Base-by-base conservation (phyloP, 352 stramenopile species). In the Globisporangium echinulatum region DNA sequence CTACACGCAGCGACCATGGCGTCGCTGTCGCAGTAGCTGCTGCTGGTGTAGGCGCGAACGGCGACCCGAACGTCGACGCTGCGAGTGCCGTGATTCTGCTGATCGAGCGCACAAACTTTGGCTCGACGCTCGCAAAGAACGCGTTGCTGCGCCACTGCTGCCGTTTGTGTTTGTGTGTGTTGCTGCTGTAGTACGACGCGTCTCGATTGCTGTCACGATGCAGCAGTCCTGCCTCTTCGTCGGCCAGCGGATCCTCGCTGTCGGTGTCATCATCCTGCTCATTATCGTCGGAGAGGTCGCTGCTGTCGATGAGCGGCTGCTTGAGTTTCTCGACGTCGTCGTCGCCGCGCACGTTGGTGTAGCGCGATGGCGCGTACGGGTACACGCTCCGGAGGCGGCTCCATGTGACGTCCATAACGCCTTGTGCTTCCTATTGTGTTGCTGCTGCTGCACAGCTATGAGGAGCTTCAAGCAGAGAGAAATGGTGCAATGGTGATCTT, bases 261-360 rank as follows among this genome's bases (percentile, higher is more conserved):
- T 66, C 60, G 19, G 60, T 39, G 11, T 42, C 37, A 10, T 54
- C 19, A 25, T 33, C 52, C 2, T 58, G 51, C 11, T 55, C 39
- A 13, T 69, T 47, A 47, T 64, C 51, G 19, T 66, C 58, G 15
- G 25, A 33, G 25, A 33, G 25, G 25, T 66, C 52, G n/a, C 49
- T 49, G n/a, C 59, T 57, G 40, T 44, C 40, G 61, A 79, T 72
- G 11, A 79, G 64, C 53, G 71, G 71, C 63, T 77, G 68, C 50
- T 69, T 68, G 57, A 79, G 66, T 47, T 67, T 68, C 56, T 67
- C 62, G 9, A 63, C 62, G 10, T 72, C 68, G 52, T 79, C 66
- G 50, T 77, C 68, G 55, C 44, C 51, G 19, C 66, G 33, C 9
- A 64, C 52, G 19, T 47, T n/a, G 36, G 60, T 60, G 44, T 66